phyloP scores from a whole-genome alignment of 129 eudicot species.

The Deinandra increscens region DNA sequence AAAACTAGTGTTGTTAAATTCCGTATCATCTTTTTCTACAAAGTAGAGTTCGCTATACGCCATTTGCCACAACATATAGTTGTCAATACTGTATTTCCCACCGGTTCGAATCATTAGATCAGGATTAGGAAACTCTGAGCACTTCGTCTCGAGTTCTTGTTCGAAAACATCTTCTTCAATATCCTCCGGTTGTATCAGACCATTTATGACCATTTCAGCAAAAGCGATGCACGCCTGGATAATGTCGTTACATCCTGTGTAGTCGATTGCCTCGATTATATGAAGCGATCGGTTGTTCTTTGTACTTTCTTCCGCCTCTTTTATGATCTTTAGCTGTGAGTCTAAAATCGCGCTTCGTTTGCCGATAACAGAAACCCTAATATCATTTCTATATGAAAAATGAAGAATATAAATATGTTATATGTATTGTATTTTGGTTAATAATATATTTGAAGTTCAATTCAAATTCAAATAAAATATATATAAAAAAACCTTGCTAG shows the following conservation, averaged over 20 bases:
- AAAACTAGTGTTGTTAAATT: conserved; percentile 6
- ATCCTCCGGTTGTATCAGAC: background rate
- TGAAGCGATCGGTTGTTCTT: conserved; percentile 16
- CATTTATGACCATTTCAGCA: conserved; percentile 11
- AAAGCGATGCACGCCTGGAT: conserved; percentile 4
- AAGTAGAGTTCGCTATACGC: conserved; percentile 19
- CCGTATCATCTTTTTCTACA: conserved; percentile 1
- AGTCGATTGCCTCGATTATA: conserved; percentile 9
- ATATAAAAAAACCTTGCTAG: background rate
- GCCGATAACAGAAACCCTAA: conserved; percentile 19
- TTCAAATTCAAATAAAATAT: too few relatives aligned
- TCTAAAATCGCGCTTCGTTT: background rate
- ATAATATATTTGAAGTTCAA: background rate
- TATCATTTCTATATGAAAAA: conserved; percentile 8
- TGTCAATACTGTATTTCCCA: conserved; percentile 8
- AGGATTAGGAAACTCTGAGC: conserved; percentile 13
- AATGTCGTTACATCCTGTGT: conserved; percentile 9
- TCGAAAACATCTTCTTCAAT: background rate
- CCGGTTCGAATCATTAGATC: conserved; percentile 12
- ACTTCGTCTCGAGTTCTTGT: conserved; percentile 20
- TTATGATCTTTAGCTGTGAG: conserved; percentile 4
- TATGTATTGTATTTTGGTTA: too few relatives aligned
- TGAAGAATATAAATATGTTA: too few relatives aligned
- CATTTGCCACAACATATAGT: conserved; percentile 22
- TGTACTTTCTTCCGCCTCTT: conserved; percentile 1